Percentiles rank a stretch among this genome's conserved stretches.
Conservation (phyloP, 495 filamentous ascomycete genomes). For the Bombardia bombarda region DNA sequence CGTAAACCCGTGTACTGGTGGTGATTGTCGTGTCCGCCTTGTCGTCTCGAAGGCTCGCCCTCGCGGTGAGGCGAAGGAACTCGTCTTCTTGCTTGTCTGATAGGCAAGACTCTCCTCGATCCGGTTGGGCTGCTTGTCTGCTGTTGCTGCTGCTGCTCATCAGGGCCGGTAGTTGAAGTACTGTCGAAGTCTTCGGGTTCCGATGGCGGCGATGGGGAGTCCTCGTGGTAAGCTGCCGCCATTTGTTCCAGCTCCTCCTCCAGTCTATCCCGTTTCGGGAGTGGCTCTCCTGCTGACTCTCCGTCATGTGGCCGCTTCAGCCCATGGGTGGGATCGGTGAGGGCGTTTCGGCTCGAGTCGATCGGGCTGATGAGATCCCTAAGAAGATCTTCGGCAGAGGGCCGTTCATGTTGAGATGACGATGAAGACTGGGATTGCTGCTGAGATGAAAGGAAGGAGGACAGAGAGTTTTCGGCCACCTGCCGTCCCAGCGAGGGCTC, state of each 20-base stretch:
- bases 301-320: conserved; percentile 18
- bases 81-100: neutral
- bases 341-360: conserved; percentile 2
- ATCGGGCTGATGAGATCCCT: conserved; percentile 15
- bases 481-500: conserved; percentile 7
- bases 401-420: conserved; percentile 8
- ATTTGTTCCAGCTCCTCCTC: conserved; percentile 19
- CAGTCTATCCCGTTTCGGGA: conserved; percentile 21
- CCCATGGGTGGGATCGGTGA: conserved; percentile 1
- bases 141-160: neutral
- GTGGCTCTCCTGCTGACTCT: conserved; percentile 10
- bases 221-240: neutral
- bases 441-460: conserved; percentile 5
- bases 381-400: conserved; percentile 14
- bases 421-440: no score
- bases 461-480: conserved; percentile 12
- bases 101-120: neutral
- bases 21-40: no score
- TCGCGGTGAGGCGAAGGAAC: no score
- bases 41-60: no score
- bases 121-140: neutral
- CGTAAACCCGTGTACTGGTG: no score
- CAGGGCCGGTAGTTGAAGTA: neutral
- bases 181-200: neutral
- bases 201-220: neutral